Evolutionary conservation across 2,329 filamentous ascomycete species (phyloP).

Genomic region (Diaporthe citriasiana): DNA sequence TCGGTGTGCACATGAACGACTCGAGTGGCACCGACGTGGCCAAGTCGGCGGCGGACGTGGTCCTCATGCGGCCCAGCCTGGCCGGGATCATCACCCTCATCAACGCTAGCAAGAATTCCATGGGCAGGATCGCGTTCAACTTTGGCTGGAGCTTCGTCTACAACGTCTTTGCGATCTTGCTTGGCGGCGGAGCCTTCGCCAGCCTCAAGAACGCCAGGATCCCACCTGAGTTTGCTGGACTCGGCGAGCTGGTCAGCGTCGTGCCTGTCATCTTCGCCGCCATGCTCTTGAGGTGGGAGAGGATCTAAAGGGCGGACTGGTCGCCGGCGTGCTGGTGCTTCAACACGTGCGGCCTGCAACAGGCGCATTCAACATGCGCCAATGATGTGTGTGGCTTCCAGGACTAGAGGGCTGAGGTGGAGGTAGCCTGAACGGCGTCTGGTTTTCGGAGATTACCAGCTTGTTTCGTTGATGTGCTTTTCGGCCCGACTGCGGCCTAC

Average conservation of each 20-base stretch:
- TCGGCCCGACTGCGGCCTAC: background rate
- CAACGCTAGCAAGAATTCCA: conserved; percentile 61
- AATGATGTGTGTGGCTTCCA: background rate
- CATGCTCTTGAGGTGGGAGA: conserved; percentile 60
- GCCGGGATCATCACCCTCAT: conserved; percentile 70
- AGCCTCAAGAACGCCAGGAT: conserved; percentile 53
- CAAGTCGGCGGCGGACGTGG: conserved; percentile 75
- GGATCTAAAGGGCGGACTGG: conserved; percentile 44
- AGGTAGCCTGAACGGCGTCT: background rate
- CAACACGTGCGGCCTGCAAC: background rate
- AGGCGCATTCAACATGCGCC: conserved; percentile 27
- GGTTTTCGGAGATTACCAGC: too few relatives aligned
- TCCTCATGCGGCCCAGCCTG: conserved; percentile 72
- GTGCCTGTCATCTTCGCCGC: conserved; percentile 76
- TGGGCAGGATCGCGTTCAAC: conserved; percentile 73
- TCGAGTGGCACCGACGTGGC: conserved; percentile 73
- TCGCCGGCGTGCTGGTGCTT: background rate
- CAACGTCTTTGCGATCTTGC: conserved; percentile 76
- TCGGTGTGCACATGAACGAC: conserved; percentile 78
- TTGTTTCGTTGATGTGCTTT: background rate
- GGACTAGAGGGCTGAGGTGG: background rate
- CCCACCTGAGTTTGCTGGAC: conserved; percentile 74
- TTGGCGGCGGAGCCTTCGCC: conserved; percentile 77
- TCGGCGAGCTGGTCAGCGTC: conserved; percentile 82
- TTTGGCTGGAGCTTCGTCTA: conserved; percentile 80